Evolutionary conservation across 495 filamentous ascomycete genomes (phyloP), one percentile per base, ranked within the genome.

Genomic region (Penicillium verhagenii): DNA sequence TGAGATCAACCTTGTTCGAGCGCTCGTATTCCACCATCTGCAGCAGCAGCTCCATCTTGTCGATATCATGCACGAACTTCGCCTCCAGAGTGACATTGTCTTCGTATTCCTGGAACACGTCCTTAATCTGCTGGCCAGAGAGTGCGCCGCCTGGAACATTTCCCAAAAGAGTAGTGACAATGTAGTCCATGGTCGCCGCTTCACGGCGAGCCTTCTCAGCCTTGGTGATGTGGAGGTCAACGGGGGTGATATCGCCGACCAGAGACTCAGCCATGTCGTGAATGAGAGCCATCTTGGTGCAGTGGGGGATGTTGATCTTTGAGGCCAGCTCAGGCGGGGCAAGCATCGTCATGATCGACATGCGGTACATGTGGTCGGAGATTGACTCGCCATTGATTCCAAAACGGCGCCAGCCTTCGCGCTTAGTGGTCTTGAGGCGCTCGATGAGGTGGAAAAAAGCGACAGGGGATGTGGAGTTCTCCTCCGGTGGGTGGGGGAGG

Each of bases 11-110:
- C 29, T 85, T 68, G 24, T 82, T 72, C 11, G 77, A 73, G 61
- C 87, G 89, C 81, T 98, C 94, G 67, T 98, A 98, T 69, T 98
- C 94, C 19, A 96, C 77, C 87, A 96, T 96, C 76, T 98, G 94
- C 67, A 94, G 71, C 42, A 98, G 69, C 33, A 98, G 74, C 74
- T 98, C 94, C 68, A 97, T 85, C 80, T 97, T 96, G 70, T 98
- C 94, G 51, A 98, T 82, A 74, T 97, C 94, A 64, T 98, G 94
- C 14, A 98, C 95, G 57, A 91, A 98, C 55, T 84, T 73, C 50
- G 88, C 86, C 71, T 97, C 92, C 33, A 84, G 71, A 24, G 94
- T 97, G 72, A 84, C 72, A 6, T 84, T 84, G 35, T 89, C 87
- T 72, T 98, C 94, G 69, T 98, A 98, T 68, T 98, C 94, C 59